Percentiles rank a stretch among this genome's conserved stretches.
Conservation (phyloP, 768 basidiomycete species). For the Macrolepiota dolichaula region DNA sequence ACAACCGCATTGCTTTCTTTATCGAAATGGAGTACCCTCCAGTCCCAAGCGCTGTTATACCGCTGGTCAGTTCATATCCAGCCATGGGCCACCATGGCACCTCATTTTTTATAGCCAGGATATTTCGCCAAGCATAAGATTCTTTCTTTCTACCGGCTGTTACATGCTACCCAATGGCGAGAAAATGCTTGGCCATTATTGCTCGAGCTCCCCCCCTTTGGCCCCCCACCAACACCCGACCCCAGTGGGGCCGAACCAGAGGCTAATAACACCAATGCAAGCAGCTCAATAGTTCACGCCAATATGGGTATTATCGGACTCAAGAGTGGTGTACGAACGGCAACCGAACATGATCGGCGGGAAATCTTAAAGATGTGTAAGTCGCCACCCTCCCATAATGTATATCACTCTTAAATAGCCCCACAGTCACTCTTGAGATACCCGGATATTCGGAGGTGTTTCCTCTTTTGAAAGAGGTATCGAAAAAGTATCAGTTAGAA, state of each 20-base stretch:
- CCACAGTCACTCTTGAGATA: background rate
- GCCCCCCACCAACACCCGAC: background rate
- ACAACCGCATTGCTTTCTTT: background rate
- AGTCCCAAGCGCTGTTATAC: background rate
- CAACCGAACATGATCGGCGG: no score
- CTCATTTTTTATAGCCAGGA: background rate
- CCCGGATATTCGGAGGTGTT: background rate
- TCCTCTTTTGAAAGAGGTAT: background rate
- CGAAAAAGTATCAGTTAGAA: no score
- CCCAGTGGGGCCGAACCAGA: background rate
- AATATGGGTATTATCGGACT: background rate
- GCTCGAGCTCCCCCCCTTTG: background rate
- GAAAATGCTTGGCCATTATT: background rate
- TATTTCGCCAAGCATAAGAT: background rate
- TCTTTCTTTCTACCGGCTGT: background rate
- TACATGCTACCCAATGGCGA: background rate
- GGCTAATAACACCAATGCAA: background rate
- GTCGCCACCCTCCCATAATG: no score
- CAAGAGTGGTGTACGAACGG: no score
- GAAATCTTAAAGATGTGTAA: no score
- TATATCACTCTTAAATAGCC: no score
- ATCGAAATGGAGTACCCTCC: background rate
- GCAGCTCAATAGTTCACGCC: background rate
- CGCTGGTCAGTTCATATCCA: background rate
- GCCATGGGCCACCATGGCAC: background rate